Conservation (phyloP, 1,284 basidiomycete species). For the Ceratobasidium sp. region DNA sequence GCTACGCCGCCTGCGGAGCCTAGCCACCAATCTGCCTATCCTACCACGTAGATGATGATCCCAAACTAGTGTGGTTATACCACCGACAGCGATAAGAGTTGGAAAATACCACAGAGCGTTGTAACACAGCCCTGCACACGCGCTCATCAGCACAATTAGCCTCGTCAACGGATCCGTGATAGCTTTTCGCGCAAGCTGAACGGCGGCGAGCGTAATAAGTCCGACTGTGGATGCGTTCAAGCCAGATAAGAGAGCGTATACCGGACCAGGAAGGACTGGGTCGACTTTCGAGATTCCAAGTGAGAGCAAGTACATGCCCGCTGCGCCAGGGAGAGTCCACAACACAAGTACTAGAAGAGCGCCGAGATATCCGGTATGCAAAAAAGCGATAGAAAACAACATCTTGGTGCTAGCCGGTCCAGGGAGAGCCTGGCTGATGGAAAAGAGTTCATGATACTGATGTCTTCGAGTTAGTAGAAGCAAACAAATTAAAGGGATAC, state of each 20-base stretch:
- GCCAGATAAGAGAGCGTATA: constrained; percentile 68
- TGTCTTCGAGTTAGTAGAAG: not conserved
- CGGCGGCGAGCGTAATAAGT: constrained; percentile 68
- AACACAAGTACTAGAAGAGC: constrained; percentile 58
- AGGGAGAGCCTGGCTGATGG: constrained; percentile 61
- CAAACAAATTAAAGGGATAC: not conserved
- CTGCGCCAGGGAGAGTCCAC: constrained; percentile 64
- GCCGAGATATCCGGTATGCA: constrained; percentile 56
- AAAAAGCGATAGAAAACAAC: constrained; percentile 58
- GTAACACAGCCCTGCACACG: constrained; percentile 66
- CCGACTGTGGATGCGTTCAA: constrained; percentile 72
- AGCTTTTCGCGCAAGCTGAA: constrained; percentile 64
- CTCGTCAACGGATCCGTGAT: constrained; percentile 66
- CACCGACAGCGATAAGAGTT: constrained; percentile 58
- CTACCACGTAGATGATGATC: constrained; percentile 53
- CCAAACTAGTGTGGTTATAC: constrained; percentile 57
- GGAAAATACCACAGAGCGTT: constrained; percentile 64
- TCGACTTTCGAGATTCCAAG: constrained; percentile 65
- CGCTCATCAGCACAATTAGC: constrained; percentile 63
- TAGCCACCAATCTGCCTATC: constrained; percentile 38
- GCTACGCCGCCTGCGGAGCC: not conserved
- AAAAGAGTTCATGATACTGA: constrained; percentile 58
- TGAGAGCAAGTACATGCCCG: constrained; percentile 66
- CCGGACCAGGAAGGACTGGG: constrained; percentile 63
- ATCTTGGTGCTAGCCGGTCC: constrained; percentile 62